Conservation (phyloP, 2,329 filamentous ascomycete species). For the Hirsutella thompsonii region DNA sequence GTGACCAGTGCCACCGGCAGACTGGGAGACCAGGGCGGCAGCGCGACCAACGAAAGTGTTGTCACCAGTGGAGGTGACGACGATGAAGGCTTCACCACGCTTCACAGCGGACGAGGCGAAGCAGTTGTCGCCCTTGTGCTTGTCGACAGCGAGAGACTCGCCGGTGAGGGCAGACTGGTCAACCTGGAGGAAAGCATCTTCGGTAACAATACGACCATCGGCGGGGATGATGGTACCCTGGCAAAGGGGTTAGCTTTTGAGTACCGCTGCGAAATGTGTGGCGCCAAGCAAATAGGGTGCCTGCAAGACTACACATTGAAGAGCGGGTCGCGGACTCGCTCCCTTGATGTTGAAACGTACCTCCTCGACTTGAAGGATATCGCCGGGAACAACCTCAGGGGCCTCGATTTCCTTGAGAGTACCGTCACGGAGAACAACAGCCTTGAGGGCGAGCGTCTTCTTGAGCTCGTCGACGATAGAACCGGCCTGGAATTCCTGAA, state of each 20-base stretch:
- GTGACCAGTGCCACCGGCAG: constrained; percentile 63
- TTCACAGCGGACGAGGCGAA: constrained; percentile 83
- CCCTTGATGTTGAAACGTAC: constrained; percentile 7
- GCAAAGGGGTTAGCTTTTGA: not conserved
- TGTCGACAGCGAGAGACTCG: constrained; percentile 84
- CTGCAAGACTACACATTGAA: not conserved
- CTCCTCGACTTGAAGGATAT: constrained; percentile 81
- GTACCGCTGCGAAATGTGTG: not conserved
- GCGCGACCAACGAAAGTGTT: constrained; percentile 84
- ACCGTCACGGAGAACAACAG: constrained; percentile 71
- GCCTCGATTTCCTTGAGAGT: constrained; percentile 68
- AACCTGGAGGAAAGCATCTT: constrained; percentile 75
- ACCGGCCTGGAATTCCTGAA: constrained; percentile 82
- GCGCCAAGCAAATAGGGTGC: too few relatives aligned
- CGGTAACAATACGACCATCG: constrained; percentile 74
- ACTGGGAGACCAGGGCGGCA: constrained; percentile 71
- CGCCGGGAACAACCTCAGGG: constrained; percentile 74
- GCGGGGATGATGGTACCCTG: constrained; percentile 78
- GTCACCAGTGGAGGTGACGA: constrained; percentile 76
- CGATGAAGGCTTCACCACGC: constrained; percentile 74
- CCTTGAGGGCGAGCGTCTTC: constrained; percentile 80
- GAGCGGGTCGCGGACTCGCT: not conserved
- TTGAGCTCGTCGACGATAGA: constrained; percentile 86
- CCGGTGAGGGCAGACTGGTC: constrained; percentile 89
- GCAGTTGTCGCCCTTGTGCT: constrained; percentile 68